Evolutionary conservation across 75 land plant genomes (phyloP).

Genomic region (Azolla pinnata): DNA sequence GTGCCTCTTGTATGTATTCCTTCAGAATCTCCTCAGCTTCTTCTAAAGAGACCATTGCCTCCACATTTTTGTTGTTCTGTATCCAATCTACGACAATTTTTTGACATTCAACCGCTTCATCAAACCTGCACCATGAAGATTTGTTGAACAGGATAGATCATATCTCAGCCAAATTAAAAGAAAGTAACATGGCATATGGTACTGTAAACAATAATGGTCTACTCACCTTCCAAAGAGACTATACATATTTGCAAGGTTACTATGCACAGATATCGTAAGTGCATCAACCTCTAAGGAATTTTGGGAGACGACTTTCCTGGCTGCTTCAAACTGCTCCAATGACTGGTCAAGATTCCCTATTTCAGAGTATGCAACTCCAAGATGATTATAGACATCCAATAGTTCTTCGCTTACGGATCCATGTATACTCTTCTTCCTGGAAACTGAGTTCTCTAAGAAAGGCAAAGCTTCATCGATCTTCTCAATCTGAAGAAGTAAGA

Average conservation of each 20-base stretch:
- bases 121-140: background rate
- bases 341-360: conserved; percentile 53
- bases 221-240: conserved; percentile 48
- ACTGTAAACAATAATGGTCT: background rate
- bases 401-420: conserved; percentile 51
- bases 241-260: conserved; percentile 51
- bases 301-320: conserved; percentile 46
- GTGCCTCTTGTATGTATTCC: background rate
- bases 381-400: conserved; percentile 55
- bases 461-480: conserved; percentile 47
- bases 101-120: background rate
- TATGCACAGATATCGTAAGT: conserved; percentile 32
- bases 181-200: background rate
- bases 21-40: background rate
- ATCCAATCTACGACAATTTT: background rate
- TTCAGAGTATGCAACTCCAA: conserved; percentile 57
- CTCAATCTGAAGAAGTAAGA: conserved; percentile 47
- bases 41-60: background rate
- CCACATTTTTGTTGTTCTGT: background rate
- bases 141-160: background rate
- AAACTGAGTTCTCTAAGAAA: conserved; percentile 48
- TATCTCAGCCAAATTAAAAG: background rate
- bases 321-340: conserved; percentile 47
- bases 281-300: conserved; percentile 53
- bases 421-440: conserved; percentile 44